Evolutionary conservation across 257 asterid genomes (phyloP), one percentile per base, ranked within the genome.

Genomic region (Solanum pimpinellifolium): DNA sequence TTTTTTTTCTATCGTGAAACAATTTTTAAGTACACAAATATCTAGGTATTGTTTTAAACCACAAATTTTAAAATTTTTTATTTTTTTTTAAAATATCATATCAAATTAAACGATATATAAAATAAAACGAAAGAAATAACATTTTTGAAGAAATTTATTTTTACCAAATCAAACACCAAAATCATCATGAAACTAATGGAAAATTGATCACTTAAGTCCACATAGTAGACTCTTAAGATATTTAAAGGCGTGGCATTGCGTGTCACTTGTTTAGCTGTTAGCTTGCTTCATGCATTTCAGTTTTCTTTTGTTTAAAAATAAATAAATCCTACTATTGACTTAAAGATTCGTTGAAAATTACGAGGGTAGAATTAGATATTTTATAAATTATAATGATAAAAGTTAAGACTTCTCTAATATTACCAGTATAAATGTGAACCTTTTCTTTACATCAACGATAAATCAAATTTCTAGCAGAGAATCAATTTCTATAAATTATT

Each of bases 1-100:
- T 0, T 9, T 42, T 42, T 42, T 0, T 4, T 2, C 1, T 11
- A 2, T 42, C 4, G 3, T 42, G 13, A 2, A 42, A 42, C 1
- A 9, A 42, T 42, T 10, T 42, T 42, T 13, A 9, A 42, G 0
- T 0, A 42, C 4, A 42, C 1, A 42, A 10, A 42, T 42, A 42
- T 42, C 0, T 42, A 42, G 12, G 1, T 10, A 42, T 42, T 42
- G 1, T 42, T 42, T 9, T 42, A 27, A 27, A 27, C 29, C 29
- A 27, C 44, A 41, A 41, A 41, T 41, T 41, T 41, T 0, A 41
- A 41, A 41, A 31, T 0, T 2, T 33, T 33, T 33, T 33, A 33
- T 33, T 35, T 35, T 35, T 35, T 35, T 41, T 8, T 8, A 41
- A 41, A 29, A 29, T 41, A 41, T 41, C 0, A 9, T 41, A 0